Percentiles rank a stretch among this genome's conserved stretches.
Conservation (phyloP, 1,284 basidiomycete genomes). For the Moesziomyces sp. region DNA sequence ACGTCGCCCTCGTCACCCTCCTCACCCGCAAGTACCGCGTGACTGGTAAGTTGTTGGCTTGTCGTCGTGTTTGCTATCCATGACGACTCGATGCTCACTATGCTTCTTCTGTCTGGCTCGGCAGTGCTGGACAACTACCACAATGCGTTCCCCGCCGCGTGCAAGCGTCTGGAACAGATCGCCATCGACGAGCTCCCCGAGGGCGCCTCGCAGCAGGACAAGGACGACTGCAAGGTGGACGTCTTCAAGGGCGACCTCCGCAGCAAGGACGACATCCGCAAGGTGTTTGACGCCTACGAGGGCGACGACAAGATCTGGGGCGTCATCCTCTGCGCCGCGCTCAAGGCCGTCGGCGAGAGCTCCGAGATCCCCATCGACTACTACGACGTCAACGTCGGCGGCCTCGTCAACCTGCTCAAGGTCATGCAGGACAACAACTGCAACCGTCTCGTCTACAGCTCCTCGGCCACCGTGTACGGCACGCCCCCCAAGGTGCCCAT, state of each 20-base stretch:
- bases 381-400: slow-evolving; percentile 66
- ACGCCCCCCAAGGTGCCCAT: slow-evolving; percentile 92
- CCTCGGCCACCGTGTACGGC: slow-evolving; percentile 98
- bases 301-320: slow-evolving; percentile 79
- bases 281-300: slow-evolving; percentile 56
- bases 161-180: slow-evolving; percentile 80
- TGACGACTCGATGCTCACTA: too few species aligned
- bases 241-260: slow-evolving; percentile 65
- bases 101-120: not conserved
- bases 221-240: slow-evolving; percentile 83
- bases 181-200: slow-evolving; percentile 77
- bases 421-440: slow-evolving; percentile 84
- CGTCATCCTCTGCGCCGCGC: slow-evolving; percentile 94
- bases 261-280: slow-evolving; percentile 53
- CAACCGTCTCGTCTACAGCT: slow-evolving; percentile 91
- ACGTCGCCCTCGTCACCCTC: slow-evolving; percentile 86
- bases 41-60: slow-evolving; percentile 58
- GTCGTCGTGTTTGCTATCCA: not conserved
- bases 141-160: slow-evolving; percentile 83
- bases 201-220: slow-evolving; percentile 74
- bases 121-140: slow-evolving; percentile 73
- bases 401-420: slow-evolving; percentile 61
- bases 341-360: slow-evolving; percentile 99
- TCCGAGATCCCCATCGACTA: slow-evolving; percentile 85
- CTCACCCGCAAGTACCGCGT: slow-evolving; percentile 89